Percentiles rank a stretch among this genome's conserved stretches.
Conservation (phyloP, 2,329 filamentous ascomycete genomes). For the Raffaelea arxii region DNA sequence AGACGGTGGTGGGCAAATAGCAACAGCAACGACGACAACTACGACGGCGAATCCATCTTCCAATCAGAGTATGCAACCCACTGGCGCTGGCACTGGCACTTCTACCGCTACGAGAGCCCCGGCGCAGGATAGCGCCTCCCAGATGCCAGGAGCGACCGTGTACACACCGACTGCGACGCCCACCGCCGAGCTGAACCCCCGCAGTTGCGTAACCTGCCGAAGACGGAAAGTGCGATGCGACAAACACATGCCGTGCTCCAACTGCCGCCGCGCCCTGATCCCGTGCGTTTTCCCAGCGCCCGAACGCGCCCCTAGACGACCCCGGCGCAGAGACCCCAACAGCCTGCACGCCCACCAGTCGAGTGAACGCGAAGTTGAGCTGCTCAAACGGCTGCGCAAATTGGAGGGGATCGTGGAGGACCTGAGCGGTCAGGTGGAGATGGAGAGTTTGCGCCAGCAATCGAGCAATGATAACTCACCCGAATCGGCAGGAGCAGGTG, state of each 20-base stretch:
- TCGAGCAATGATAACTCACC: conserved; percentile 27
- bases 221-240: conserved; percentile 49
- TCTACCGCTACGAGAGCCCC: too few relatives aligned
- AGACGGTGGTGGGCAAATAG: too few relatives aligned
- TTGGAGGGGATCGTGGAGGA: conserved; percentile 69
- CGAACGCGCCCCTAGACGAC: conserved; percentile 43
- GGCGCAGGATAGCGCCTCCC: conserved; percentile 13
- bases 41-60: too few relatives aligned
- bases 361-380: conserved; percentile 55
- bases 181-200: conserved; percentile 22
- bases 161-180: conserved; percentile 17
- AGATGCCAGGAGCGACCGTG: conserved; percentile 17
- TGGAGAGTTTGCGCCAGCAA: conserved; percentile 32
- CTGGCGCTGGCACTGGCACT: too few relatives aligned
- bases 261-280: conserved; percentile 43
- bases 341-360: conserved; percentile 42
- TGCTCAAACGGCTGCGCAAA: conserved; percentile 62
- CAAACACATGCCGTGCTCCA: conserved; percentile 45
- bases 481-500: conserved; percentile 16
- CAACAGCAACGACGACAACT: too few relatives aligned
- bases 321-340: conserved; percentile 53
- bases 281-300: conserved; percentile 39
- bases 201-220: conserved; percentile 42
- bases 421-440: conserved; percentile 53
- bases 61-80: too few relatives aligned